Evolutionary conservation across 495 filamentous ascomycete genomes (phyloP), one percentile per base, ranked within the genome.

Genomic region (Aspergillus bridgeri): DNA sequence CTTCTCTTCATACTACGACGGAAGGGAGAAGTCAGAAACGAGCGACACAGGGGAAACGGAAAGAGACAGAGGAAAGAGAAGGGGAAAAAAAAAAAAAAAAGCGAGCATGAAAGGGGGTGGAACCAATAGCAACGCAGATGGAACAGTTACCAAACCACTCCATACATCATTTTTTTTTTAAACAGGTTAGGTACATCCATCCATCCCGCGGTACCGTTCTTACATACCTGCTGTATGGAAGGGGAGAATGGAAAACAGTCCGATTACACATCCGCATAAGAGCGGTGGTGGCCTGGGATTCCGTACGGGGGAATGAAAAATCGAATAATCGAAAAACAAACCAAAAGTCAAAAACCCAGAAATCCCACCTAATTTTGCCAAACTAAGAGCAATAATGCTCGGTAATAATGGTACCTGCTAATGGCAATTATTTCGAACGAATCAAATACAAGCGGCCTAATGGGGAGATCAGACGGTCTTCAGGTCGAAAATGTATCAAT

Each of bases 51-150:
- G 48, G 45, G 42, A 50, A 33, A 52, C 47, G 38, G 42, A 47
- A 44, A 54, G 53, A 59, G 57, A n/a, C n/a, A n/a, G 17, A 38
- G 50, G 43, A 49, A 53, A 43, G 24, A 13, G 42, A 62, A 27
- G 50, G 22, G 42, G 57, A 57, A 57, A 61, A 58, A 47, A 18
- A 58, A 59, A 48, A 53, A 17, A 25, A 51, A 60, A 64, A 65
- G 64, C 58, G 65, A 59, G 57, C 51, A 57, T 64, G 66, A 63
- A 65, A 66, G 62, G 57, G 60, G 58, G 66, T 67, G 62, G 68
- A 68, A 60, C 68, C 71, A 72, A 70, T 66, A 49, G 61, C 59
- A 60, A 33, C 47, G 49, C 21, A 54, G 56, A 54, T 53, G 53
- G 48, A 56, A 46, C 53, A 59, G 42, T 29, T 29, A 57, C 52